These are phyloP conservation scores for Gracilaria caudata DNA, from an alignment of 23 red algal species.

Conservation along the genomic window DNA sequence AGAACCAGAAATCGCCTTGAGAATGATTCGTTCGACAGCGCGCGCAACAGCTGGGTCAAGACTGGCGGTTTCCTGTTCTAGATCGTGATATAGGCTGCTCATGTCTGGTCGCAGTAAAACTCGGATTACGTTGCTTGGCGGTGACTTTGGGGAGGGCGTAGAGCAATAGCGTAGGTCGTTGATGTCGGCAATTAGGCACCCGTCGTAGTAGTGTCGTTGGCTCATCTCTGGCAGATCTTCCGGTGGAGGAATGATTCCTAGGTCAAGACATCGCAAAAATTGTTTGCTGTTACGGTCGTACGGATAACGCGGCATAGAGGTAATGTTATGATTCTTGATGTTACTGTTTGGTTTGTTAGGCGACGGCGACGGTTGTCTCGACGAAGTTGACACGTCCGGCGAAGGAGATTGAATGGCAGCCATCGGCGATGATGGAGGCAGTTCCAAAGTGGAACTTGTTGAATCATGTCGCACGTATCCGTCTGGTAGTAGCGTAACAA, in stretches of 20 bases:
- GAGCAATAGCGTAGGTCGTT: constrained; percentile 38
- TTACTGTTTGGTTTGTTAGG: constrained; percentile 27
- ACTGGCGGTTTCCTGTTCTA: constrained; percentile 34
- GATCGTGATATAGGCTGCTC: constrained; percentile 49
- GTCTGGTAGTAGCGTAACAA: constrained; percentile 62
- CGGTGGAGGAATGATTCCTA: constrained; percentile 65
- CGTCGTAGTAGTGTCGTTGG: constrained; percentile 73
- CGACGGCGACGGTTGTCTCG: constrained; percentile 17
- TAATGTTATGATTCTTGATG: constrained; percentile 33
- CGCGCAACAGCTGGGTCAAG: constrained; percentile 54
- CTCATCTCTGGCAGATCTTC: constrained; percentile 67
- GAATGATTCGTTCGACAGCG: constrained; percentile 56
- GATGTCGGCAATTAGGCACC: constrained; percentile 80
- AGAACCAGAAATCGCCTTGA: constrained; percentile 16
- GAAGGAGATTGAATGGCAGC: constrained; percentile 13
- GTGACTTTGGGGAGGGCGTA: background rate
- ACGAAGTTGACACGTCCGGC: constrained; percentile 15
- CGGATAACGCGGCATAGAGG: constrained; percentile 36
- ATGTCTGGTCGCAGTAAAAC: constrained; percentile 72
- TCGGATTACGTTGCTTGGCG: constrained; percentile 26
- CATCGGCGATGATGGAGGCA: constrained; percentile 28
- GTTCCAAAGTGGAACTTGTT: background rate
- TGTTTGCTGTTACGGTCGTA: constrained; percentile 68
- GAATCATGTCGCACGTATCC: constrained; percentile 65
- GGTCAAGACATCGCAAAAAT: constrained; percentile 71